Base-by-base conservation (phyloP, 306 rosid species). In the Betula pendula region DNA sequence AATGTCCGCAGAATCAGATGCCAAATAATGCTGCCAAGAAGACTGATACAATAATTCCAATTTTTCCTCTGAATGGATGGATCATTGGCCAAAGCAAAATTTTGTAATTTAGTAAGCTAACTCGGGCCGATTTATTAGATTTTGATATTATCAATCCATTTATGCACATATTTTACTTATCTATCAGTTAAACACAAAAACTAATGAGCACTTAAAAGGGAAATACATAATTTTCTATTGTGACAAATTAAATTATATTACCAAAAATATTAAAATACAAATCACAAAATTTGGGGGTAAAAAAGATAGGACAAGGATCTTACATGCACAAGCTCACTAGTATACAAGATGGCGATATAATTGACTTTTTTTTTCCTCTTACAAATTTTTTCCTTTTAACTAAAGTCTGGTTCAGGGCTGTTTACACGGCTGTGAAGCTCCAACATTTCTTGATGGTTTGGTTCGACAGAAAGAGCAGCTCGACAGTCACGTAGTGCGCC, bases 391-490 rank as follows among this genome's bases (percentile, higher is more conserved):
- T 52, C 31, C 29, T 38, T 29, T 53, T 35, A 42, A 17, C 33
- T 42, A 31, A 31, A 79, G 38, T 89, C 91, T 10, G 96, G 98
- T 78, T 93, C 97, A 7, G 89, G 97, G 83, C 91, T 89, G 81
- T 91, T 88, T 48, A 91, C 97, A 17, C 98, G 93, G 70, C 90
- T 86, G 68, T 88, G 98, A 83, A 93, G 98, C 75, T 93, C 97
- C 84, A 88, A 77, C 98, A 91, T 93, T 83, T 91, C 97, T 87
- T 87, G 97, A 83, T 91, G 97, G 80, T 88, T 93, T 2, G 98
- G 98, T 52, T 93, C 98, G 35, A 93, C 93, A 1, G 97, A 93
- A 44, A 93, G 97, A 11, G 98, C 98, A 11, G 98, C 98, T 70
- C 97, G 92, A 81, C 98, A 93, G 81, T 93, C 97, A 70, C 97